Evolutionary conservation across 352 stramenopile species (phyloP), one percentile per base, ranked within the genome.

Genomic region (Phytopythium cucurbitacearum): DNA sequence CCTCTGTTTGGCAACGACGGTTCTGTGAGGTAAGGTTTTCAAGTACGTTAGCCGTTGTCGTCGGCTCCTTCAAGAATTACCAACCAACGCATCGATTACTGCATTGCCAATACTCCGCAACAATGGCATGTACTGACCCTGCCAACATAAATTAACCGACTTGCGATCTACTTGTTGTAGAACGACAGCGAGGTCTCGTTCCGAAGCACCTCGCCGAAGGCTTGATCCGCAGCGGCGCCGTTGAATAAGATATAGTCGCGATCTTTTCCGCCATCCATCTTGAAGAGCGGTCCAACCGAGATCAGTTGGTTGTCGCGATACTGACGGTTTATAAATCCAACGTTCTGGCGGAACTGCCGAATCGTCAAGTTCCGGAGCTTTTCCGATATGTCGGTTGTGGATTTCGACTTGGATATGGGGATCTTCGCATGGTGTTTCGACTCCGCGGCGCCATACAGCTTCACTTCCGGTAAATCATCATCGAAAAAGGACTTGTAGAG

Each of bases 181-280:
- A 87, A 86, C 12, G 76, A 85, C 46, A 87, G 43, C 56, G 88
- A 80, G 9, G 75, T 86, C 56, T 89, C 83, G 65, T 86, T 89
- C 44, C 73, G 83, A 60, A 88, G 85, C 57, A 89, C 77, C 34
- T 91, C 73, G 3, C 78, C 76, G 46, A 93, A 91, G 9, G 67
- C 61, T 44, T 89, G 82, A 28, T 89, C 79, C 0, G 74, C 78
- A 16, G 82, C 76, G 11, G 72, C 60, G 60, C 89, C 77, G 58
- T 93, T 93, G 57, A 93, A 93, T 4, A 89, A 48, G 42, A 93
- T 91, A 41, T 89, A 91, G 50, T 93, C 82, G 13, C 82, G 64
- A 48, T 89, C 82, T 62, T 88, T 88, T 8, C 82, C 80, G 3
- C 80, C 82, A n/a, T 87, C 76, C 51, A 89, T 78, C 65, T 92